phyloP scores from a whole-genome alignment of 257 asterid genomes.

The Ophiorrhiza pumila region DNA sequence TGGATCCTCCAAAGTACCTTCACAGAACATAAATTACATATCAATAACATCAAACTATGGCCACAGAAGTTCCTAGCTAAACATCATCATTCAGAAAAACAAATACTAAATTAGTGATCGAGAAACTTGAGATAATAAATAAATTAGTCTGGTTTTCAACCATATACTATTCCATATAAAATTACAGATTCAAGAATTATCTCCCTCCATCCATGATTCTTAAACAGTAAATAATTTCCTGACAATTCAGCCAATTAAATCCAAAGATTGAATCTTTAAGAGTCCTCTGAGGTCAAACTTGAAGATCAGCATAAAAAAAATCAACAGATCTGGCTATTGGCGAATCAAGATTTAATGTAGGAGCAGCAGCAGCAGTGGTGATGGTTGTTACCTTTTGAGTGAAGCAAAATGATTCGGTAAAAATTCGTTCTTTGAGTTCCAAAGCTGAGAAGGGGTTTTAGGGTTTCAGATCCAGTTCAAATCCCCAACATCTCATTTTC shows the following conservation, averaged over 20 bases:
- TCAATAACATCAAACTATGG: neutral
- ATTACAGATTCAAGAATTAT: neutral
- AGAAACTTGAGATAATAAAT: neutral
- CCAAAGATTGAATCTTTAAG: slow-evolving; percentile 12
- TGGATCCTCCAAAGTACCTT: slow-evolving; percentile 15
- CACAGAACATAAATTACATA: neutral
- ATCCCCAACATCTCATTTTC: slow-evolving; percentile 15
- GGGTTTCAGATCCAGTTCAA: slow-evolving; percentile 26
- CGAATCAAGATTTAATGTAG: slow-evolving; percentile 1
- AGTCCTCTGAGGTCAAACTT: slow-evolving; percentile 25
- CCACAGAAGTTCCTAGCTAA: neutral
- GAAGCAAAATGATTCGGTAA: slow-evolving; percentile 11
- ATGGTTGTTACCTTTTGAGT: slow-evolving; percentile 12
- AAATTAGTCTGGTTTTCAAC: neutral
- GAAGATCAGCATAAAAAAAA: slow-evolving; percentile 1
- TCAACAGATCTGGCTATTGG: slow-evolving; percentile 21
- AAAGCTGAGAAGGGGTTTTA: slow-evolving; percentile 15
- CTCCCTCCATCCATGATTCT: neutral
- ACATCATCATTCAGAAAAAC: neutral
- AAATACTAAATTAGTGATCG: neutral
- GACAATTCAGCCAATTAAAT: neutral
- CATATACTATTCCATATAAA: no score
- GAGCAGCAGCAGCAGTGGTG: slow-evolving; percentile 14
- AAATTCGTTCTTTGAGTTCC: slow-evolving; percentile 19
- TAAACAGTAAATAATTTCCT: neutral